Conservation (phyloP, 495 filamentous ascomycete species). For the Xylaria palmicola region DNA sequence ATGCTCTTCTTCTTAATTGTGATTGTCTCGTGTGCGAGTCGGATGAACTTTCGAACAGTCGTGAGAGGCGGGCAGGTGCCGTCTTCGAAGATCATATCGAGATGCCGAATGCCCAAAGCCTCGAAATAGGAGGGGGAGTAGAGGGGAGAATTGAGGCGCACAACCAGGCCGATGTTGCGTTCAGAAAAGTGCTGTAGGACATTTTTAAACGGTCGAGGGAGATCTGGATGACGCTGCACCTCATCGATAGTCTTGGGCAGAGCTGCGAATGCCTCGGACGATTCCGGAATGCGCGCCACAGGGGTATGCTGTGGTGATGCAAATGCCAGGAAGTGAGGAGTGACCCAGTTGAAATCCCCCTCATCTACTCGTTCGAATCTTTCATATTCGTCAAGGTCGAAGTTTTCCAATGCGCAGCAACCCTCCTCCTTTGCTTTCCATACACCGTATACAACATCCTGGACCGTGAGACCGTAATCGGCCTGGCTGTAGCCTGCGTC, state of each 20-base stretch:
- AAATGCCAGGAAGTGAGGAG: slow-evolving; percentile 91
- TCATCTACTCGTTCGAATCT: slow-evolving; percentile 93
- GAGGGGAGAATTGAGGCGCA: slow-evolving; percentile 91
- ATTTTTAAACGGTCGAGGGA: slow-evolving; percentile 89
- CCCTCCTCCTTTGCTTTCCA: slow-evolving; percentile 98
- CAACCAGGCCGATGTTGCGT: slow-evolving; percentile 86
- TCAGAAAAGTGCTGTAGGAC: slow-evolving; percentile 84
- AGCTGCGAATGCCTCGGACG: slow-evolving; percentile 67
- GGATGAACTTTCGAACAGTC: slow-evolving; percentile 88
- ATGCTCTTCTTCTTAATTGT: slow-evolving; percentile 82
- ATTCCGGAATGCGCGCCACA: slow-evolving; percentile 62
- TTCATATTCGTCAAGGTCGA: slow-evolving; percentile 96
- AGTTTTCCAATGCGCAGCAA: slow-evolving; percentile 81
- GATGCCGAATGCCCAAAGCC: slow-evolving; percentile 86
- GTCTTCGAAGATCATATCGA: slow-evolving; percentile 99
- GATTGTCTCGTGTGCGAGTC: slow-evolving; percentile 91
- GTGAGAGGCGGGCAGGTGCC: slow-evolving; percentile 88
- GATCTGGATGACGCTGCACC: slow-evolving; percentile 58
- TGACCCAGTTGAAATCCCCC: slow-evolving; percentile 99
- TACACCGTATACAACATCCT: slow-evolving; percentile 96
- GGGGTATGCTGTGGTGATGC: slow-evolving; percentile 88
- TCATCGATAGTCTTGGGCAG: slow-evolving; percentile 68
- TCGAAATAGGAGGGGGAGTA: slow-evolving; percentile 96
- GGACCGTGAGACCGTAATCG: slow-evolving; percentile 89
- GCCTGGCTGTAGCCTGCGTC: slow-evolving; percentile 99